Evolutionary conservation across 495 filamentous ascomycete genomes (phyloP), one percentile per base, ranked within the genome.

Genomic region (Stereocaulon alpinum): DNA sequence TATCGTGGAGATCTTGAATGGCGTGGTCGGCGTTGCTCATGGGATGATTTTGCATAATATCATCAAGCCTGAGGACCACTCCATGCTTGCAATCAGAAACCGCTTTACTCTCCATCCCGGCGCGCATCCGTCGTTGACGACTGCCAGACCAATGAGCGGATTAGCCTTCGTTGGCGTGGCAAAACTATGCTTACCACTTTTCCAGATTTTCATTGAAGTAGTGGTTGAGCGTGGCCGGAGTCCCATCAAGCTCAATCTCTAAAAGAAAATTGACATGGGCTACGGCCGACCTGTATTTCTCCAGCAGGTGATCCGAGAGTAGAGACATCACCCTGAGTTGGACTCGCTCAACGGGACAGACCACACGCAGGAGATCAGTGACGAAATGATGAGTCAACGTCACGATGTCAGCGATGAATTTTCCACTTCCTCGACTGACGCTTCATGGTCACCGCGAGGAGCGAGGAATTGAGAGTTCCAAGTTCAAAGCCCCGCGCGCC

Each of bases 251-350:
- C 58, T 76, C 74, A n/a, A 70, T 66, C 15, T 61, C 17, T 17
- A 76, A 65, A 40, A 75, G 61, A 49, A 78, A 77, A 2, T 66
- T 50, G 10, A 70, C 72, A 22, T 80, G 70, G 0, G 69, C 58
- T 20, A 77, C 65, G 0, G 75, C 76, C 15, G 40, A 52, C 18
- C 55, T 60, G 58, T 83, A 83, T 12, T 65, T 70, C 0, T 63
- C 48, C 10, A 68, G 58, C 2, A 83, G 62, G 2, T 71, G 53
- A 5, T 81, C 75, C 2, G 74, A 65, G 3, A 85, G 61, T 1
- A 72, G 54, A 0, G 65, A 63, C 66, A 72, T 67, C 0, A 85
- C 49, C 6, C 72, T 67, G 3, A 66, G 62, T 12, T 64, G 67
- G 2, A 82, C 69, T 0, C 63, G 64, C 15, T 61, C 40, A 47